Conservation (phyloP, 2,329 filamentous ascomycete species). For the Aspergillus piperis region DNA sequence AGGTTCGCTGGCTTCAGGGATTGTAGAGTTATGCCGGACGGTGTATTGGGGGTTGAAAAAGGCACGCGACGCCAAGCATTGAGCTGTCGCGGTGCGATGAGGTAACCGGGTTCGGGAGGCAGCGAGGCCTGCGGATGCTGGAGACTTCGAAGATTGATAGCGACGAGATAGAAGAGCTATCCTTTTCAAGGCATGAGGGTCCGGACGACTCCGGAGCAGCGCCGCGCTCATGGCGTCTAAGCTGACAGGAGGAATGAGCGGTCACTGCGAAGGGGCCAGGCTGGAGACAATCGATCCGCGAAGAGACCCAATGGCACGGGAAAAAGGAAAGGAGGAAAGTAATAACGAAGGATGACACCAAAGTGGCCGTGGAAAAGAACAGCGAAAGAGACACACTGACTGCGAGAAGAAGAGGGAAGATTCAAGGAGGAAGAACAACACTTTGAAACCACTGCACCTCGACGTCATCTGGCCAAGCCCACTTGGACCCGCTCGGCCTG, state of each 20-base stretch:
- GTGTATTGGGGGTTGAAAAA: slow-evolving; percentile 25
- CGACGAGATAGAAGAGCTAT: slow-evolving; percentile 26
- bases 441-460: background rate
- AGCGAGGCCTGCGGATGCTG: slow-evolving; percentile 14
- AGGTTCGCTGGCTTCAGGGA: slow-evolving; percentile 23
- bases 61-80: slow-evolving; percentile 25
- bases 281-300: background rate
- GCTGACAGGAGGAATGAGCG: slow-evolving; percentile 3
- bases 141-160: slow-evolving; percentile 20
- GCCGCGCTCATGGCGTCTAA: slow-evolving; percentile 33
- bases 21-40: slow-evolving; percentile 37
- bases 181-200: slow-evolving; percentile 29
- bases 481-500: slow-evolving; percentile 6
- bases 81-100: slow-evolving; percentile 22
- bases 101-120: slow-evolving; percentile 23
- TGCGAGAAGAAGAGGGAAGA: slow-evolving; percentile 6
- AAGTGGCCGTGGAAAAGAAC: background rate
- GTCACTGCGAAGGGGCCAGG: background rate
- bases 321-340: background rate
- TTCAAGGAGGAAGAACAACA: background rate
- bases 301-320: background rate
- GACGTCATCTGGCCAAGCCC: slow-evolving; percentile 8
- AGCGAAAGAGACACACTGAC: slow-evolving; percentile 3
- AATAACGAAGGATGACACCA: background rate
- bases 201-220: slow-evolving; percentile 34